Evolutionary conservation across 495 filamentous ascomycete genomes (phyloP), one percentile per base, ranked within the genome.

Genomic region (Pyrenula massariospora): DNA sequence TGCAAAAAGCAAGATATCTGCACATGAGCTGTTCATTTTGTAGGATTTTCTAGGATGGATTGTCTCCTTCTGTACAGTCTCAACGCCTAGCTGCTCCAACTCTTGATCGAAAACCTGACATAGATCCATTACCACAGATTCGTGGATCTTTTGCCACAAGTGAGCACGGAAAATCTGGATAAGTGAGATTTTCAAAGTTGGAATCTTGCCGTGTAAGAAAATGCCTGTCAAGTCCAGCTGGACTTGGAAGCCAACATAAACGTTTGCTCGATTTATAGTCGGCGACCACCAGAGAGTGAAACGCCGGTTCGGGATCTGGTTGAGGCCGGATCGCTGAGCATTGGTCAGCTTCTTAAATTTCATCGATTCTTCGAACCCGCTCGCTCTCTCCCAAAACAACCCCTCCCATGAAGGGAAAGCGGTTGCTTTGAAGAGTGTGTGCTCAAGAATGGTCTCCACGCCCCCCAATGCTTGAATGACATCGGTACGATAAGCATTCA

Each of bases 1-100:
- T 19, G 94, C 94, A 65, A 99, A 99, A 48, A 99, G 82, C 50
- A 97, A 78, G 60, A 99, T 96, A 72, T 99, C 94, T 15, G 94
- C 94, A 70, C 94, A 99, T 49, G 93, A 97, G 68, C 91, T 96
- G 77, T 99, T 99, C 94, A 99, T 99, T 81, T 99, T 99, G 79
- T 99, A 99, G 0, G 93, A 97, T 70, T 99, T 99, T 80, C 94
- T 82, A 49, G 94, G 94, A 78, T 99, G 94, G 62, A 99, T 99
- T 0, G 93, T 97, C 74, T 99, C 94, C 73, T 99, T 99, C 68
- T 99, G 94, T 19, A 99, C 94, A 2, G 93, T 93, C 70, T 99
- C 93, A 58, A 99, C 96, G 54, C 94, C 91, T 51, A 99, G 77
- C 52, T 92, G 88, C 69, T 97, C 93, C 56, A 99, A 71, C 68